A percentile compares a stretch with the other conserved stretches of the same genome.
Conservation (phyloP, 768 basidiomycete genomes). For the Russula emetica region DNA sequence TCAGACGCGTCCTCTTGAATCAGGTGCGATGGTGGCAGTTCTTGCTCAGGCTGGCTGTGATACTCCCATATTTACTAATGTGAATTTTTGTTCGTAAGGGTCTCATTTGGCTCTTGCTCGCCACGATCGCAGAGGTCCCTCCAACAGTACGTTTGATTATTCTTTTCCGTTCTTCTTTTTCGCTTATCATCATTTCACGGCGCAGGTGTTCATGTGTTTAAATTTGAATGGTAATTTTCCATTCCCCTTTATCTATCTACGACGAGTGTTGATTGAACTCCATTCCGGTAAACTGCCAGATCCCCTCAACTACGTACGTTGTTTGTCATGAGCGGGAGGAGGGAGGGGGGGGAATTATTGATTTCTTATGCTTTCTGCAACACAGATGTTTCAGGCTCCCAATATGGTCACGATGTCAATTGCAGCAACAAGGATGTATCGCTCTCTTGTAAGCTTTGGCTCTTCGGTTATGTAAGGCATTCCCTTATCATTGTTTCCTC, state of each 20-base stretch:
- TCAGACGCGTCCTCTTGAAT: no score
- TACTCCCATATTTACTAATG: no score
- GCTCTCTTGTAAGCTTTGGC: background rate
- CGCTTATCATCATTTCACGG: background rate
- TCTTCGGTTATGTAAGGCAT: background rate
- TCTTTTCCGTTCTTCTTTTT: background rate
- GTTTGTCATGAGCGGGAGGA: background rate
- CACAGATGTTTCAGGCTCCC: background rate
- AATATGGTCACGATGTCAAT: background rate
- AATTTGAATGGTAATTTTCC: constrained; percentile 6
- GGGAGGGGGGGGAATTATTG: background rate
- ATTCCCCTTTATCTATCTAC: background rate
- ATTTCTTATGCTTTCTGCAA: background rate
- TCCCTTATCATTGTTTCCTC: background rate
- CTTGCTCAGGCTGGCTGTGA: no score
- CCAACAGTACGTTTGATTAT: no score
- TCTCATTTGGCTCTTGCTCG: no score
- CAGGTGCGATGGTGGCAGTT: no score
- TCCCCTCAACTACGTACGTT: background rate
- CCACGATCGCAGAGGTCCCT: no score
- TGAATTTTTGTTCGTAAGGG: no score
- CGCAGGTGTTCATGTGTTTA: constrained; percentile 7
- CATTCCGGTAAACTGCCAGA: background rate
- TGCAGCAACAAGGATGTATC: background rate
- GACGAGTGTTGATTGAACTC: background rate